These are phyloP conservation scores for Chenopodium quinoa DNA, from an alignment of 148 eudicot genomes.

Conservation along the genomic window DNA sequence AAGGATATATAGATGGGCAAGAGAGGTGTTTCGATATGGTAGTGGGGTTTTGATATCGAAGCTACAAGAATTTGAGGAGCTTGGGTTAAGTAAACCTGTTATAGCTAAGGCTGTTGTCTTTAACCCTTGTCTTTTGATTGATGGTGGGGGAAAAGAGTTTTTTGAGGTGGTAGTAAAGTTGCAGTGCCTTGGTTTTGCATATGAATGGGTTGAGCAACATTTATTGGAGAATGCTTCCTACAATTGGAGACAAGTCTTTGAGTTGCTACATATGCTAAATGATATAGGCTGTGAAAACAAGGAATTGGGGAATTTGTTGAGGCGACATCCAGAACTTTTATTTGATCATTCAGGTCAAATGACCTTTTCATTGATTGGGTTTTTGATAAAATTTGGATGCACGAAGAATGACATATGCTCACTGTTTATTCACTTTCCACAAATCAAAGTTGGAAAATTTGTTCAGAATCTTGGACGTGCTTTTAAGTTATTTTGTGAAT, in stretches of 20 bases:
- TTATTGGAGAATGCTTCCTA: constrained; percentile 38
- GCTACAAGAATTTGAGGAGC: constrained; percentile 46
- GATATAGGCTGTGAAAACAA: constrained; percentile 39
- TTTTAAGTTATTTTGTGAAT: constrained; percentile 45
- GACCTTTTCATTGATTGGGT: constrained; percentile 44
- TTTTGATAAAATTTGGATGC: constrained; percentile 60
- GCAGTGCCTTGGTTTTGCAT: constrained; percentile 42
- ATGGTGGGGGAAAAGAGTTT: constrained; percentile 31
- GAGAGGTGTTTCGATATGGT: constrained; percentile 51
- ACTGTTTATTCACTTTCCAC: constrained; percentile 46
- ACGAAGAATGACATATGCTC: constrained; percentile 34
- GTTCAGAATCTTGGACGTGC: constrained; percentile 46
- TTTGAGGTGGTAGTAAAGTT: constrained; percentile 33
- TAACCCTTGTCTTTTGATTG: constrained; percentile 53
- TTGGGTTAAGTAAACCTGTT: constrained; percentile 43
- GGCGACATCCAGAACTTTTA: constrained; percentile 44
- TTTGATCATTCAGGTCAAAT: constrained; percentile 51
- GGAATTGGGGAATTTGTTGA: constrained; percentile 34
- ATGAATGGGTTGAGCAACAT: constrained; percentile 44
- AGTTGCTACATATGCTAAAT: constrained; percentile 41
- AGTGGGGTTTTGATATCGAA: constrained; percentile 44
- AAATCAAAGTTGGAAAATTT: constrained; percentile 36
- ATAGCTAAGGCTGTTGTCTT: constrained; percentile 42
- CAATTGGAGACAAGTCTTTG: constrained; percentile 55
- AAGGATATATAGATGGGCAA: constrained; percentile 55